phyloP scores from a whole-genome alignment of 2,329 filamentous ascomycete species.

The Aureobasidium sp. region DNA sequence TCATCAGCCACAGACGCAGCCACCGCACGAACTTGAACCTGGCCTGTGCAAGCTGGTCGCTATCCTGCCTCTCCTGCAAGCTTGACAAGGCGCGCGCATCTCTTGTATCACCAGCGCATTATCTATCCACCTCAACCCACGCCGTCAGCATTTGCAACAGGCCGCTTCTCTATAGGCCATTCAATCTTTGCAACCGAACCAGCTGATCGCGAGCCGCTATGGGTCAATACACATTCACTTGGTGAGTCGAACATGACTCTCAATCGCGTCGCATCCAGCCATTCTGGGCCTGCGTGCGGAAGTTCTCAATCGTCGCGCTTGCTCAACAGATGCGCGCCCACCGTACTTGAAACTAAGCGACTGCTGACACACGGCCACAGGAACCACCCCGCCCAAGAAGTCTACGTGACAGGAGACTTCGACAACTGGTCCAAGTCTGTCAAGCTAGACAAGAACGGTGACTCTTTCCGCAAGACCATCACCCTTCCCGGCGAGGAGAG shows the following conservation, averaged over 20 bases:
- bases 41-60: not conserved
- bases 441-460: slow-evolving; percentile 68
- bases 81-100: slow-evolving; percentile 12
- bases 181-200: not conserved
- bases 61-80: slow-evolving; percentile 2
- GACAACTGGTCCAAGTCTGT: slow-evolving; percentile 88
- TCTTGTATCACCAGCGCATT: slow-evolving; percentile 11
- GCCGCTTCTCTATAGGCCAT: slow-evolving; percentile 2
- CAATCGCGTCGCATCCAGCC: not conserved
- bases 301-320: not conserved
- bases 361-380: slow-evolving; percentile 41
- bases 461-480: slow-evolving; percentile 73
- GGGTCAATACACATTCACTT: slow-evolving; percentile 64
- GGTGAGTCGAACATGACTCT: slow-evolving; percentile 43
- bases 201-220: slow-evolving; percentile 34
- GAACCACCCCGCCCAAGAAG: slow-evolving; percentile 75
- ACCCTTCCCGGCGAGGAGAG: slow-evolving; percentile 49
- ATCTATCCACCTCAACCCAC: slow-evolving; percentile 3
- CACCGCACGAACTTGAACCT: not conserved
- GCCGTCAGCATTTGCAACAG: slow-evolving; percentile 3
- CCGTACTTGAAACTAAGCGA: not conserved
- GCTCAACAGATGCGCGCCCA: not conserved
- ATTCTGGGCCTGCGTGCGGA: not conserved
- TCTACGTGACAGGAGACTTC: slow-evolving; percentile 93
- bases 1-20: slow-evolving; percentile 1